Base-by-base conservation (phyloP, 2,329 filamentous ascomycete genomes). In the Aspergillus sp. region DNA sequence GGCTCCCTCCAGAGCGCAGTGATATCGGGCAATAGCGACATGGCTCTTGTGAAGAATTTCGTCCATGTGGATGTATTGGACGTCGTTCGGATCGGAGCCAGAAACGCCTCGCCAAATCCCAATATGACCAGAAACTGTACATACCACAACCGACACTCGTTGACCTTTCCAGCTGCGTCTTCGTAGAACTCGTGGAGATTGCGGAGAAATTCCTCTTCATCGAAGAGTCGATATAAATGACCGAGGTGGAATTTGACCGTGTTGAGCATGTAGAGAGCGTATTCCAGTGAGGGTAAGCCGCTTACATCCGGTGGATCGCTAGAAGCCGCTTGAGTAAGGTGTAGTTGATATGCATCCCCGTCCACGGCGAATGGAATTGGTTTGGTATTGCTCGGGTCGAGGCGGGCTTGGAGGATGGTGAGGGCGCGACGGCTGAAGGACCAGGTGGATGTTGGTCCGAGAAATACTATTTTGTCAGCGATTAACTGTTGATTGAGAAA, bases 361-460 rank as follows among this genome's bases (percentile, higher is more conserved):
- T 78, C 73, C 26, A 74, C 75, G 0, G 75, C 61, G 0, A 76
- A 53, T 0, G 64, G 64, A 5, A 65, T 50, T 0, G 57, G 3
- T 62, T 52, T 2, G 69, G 68, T 2, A 71, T 58, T 5, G 63
- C 66, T 5, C 57, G 64, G 47, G 40, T 70, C 65, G 28, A 75
- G 60, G 31, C 70, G 66, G 43, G 74, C 66, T 35, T 77, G 72
- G 0, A 72, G 69, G 19, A 75, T 62, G 27, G 61, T 70, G 13
- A 78, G 60, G 2, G 76, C 64, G 6, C 72, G 68, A 7, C 74
- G 64, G 13, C 70, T 71, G 33, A 77, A 78, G 0, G 75, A 76
- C 75, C 75, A 78, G 27, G 75, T 78, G 2, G 75, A 78, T 0
- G 75, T 77, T 1, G 73, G 73, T 0, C 74, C 75, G 6, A 78